phyloP scores from a whole-genome alignment of 164 flowering plant species.

The Kalanchoe fedtschenkoi region DNA sequence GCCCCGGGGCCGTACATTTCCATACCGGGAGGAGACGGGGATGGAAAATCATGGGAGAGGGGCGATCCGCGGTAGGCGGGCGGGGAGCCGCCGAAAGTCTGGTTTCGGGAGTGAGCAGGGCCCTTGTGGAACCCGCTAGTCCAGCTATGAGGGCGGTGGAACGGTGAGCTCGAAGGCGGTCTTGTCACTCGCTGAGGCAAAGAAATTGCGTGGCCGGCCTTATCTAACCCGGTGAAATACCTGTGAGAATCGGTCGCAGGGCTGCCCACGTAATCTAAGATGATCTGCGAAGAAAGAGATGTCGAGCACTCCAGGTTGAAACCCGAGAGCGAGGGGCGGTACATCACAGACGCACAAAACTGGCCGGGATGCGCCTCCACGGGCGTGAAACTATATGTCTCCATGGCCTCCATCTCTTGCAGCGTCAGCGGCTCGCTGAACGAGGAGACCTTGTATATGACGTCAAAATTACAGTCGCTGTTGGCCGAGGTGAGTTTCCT shows the following conservation, averaged over 20 bases:
- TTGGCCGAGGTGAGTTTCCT: conserved; percentile 42
- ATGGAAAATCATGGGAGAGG: conserved; percentile 33
- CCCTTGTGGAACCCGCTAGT: conserved; percentile 54
- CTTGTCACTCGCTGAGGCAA: conserved; percentile 35
- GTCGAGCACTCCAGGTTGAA: conserved; percentile 47
- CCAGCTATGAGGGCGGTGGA: conserved; percentile 85
- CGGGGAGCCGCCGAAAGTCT: conserved; percentile 34
- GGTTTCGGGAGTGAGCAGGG: conserved; percentile 27
- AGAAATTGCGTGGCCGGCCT: conserved; percentile 31
- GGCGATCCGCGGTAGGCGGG: conserved; percentile 29
- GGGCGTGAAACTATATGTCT: conserved; percentile 45
- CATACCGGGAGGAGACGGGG: conserved; percentile 38
- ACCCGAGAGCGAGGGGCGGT: conserved; percentile 51
- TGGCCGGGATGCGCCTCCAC: conserved; percentile 73
- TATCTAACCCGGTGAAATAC: conserved; percentile 41
- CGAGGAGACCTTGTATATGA: conserved; percentile 74
- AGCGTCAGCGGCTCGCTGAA: conserved; percentile 55
- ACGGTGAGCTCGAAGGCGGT: conserved; percentile 35
- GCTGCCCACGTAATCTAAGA: conserved; percentile 86
- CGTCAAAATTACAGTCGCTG: conserved; percentile 46
- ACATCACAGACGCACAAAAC: conserved; percentile 51
- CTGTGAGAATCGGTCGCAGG: conserved; percentile 71
- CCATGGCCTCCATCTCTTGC: conserved; percentile 52
- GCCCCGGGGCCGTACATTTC: conserved; percentile 19
- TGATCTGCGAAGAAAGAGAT: conserved; percentile 52